These are phyloP conservation scores for Trypanosoma conorhini DNA, from an alignment of 208 protist genomes.

Conservation along the genomic window DNA sequence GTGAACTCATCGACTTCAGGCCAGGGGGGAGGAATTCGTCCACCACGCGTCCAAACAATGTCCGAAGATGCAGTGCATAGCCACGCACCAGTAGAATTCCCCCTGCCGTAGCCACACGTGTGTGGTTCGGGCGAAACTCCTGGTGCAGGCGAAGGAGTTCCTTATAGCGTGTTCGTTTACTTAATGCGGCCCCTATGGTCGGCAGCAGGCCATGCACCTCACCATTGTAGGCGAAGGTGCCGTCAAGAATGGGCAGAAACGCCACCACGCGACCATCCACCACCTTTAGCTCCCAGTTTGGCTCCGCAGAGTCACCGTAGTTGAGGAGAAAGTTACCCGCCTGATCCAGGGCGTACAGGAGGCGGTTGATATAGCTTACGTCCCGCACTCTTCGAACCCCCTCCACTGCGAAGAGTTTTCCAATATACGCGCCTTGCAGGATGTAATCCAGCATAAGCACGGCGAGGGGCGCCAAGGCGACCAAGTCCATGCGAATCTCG, in stretches of 20 bases:
- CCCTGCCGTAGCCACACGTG: conserved; percentile 49
- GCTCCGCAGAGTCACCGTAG: conserved; percentile 63
- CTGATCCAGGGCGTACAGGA: conserved; percentile 69
- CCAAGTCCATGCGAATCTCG: conserved; percentile 59
- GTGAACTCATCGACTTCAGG: conserved; percentile 81
- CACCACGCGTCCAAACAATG: conserved; percentile 88
- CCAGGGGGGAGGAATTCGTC: conserved; percentile 86
- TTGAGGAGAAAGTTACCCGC: conserved; percentile 70
- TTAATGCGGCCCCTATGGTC: conserved; percentile 82
- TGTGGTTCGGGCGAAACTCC: conserved; percentile 65
- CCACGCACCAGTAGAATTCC: conserved; percentile 85
- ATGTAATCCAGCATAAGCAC: conserved; percentile 89
- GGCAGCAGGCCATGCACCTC: conserved; percentile 88
- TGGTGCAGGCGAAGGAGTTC: conserved; percentile 89
- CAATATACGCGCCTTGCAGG: conserved; percentile 63
- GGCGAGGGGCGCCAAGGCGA: conserved; percentile 78
- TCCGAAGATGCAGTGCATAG: conserved; percentile 85
- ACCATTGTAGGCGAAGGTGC: conserved; percentile 76
- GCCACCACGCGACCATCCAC: conserved; percentile 84
- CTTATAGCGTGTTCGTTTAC: conserved; percentile 72
- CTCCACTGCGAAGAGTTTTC: conserved; percentile 90
- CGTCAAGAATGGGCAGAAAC: conserved; percentile 79
- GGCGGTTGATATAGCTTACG: conserved; percentile 76
- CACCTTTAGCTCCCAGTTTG: conserved; percentile 75
- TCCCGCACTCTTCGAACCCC: conserved; percentile 66